Percentiles rank a stretch among this genome's conserved stretches.
Conservation (phyloP, 2,329 filamentous ascomycete species). For the Harringtonia aguacate region DNA sequence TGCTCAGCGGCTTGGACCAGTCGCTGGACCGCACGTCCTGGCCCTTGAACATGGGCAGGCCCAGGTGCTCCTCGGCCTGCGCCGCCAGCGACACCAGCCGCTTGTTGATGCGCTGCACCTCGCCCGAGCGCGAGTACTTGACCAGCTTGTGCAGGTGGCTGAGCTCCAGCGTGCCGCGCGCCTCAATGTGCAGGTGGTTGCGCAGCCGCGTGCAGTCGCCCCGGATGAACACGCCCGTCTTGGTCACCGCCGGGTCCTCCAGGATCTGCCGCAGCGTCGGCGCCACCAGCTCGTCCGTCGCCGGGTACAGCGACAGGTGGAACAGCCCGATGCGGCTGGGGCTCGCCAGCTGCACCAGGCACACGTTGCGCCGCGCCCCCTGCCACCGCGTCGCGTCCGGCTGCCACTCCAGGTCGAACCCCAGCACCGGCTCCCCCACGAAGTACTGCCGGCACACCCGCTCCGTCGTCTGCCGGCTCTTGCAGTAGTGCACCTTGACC, state of each 20-base stretch:
- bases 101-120: constrained; percentile 52
- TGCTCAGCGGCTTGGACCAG: constrained; percentile 56
- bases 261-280: constrained; percentile 62
- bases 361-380: constrained; percentile 58
- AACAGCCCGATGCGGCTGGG: constrained; percentile 69
- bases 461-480: constrained; percentile 55
- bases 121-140: constrained; percentile 45
- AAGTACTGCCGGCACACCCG: constrained; percentile 55
- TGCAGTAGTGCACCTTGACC: constrained; percentile 71
- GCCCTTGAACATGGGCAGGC: constrained; percentile 67
- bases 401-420: constrained; percentile 86
- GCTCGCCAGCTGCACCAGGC: constrained; percentile 73
- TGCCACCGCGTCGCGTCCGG: constrained; percentile 32
- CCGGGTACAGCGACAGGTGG: constrained; percentile 58
- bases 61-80: constrained; percentile 61
- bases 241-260: constrained; percentile 57
- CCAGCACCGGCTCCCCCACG: constrained; percentile 57
- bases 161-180: constrained; percentile 64
- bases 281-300: constrained; percentile 49
- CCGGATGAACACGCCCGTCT: constrained; percentile 67
- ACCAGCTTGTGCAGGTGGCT: constrained; percentile 74
- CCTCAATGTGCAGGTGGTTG: constrained; percentile 53
- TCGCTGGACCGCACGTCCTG: constrained; percentile 58
- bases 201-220: constrained; percentile 59
- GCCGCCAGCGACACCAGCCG: constrained; percentile 52